Conservation (phyloP, 768 basidiomycete genomes). For the Amyloporia xantha region DNA sequence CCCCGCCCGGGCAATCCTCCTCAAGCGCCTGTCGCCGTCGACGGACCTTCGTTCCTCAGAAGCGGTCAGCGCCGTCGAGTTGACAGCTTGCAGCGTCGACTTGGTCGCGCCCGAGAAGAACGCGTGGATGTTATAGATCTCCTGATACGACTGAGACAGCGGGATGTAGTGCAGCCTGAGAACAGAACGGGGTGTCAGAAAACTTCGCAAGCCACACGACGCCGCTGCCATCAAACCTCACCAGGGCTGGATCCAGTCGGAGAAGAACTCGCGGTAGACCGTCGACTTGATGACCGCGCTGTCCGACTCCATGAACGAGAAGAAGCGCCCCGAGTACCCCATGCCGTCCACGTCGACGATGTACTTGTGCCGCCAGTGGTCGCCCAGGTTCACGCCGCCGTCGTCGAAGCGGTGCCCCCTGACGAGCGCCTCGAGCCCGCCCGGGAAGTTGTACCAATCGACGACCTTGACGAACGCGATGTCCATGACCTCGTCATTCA, state of each 20-base stretch:
- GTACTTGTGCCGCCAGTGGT: slow-evolving; percentile 90
- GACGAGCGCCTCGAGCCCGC: slow-evolving; percentile 61
- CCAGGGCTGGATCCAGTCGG: slow-evolving; percentile 92
- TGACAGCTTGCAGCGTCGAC: slow-evolving; percentile 47
- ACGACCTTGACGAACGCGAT: slow-evolving; percentile 78
- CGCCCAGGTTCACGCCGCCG: slow-evolving; percentile 70
- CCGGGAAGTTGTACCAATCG: slow-evolving; percentile 65
- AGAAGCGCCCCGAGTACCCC: slow-evolving; percentile 89
- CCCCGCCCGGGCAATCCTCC: slow-evolving; percentile 86
- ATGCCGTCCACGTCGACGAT: slow-evolving; percentile 91
- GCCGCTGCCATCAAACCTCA: slow-evolving; percentile 21
- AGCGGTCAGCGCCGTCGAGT: slow-evolving; percentile 36
- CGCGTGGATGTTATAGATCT: slow-evolving; percentile 90
- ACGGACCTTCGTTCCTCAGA: slow-evolving; percentile 29
- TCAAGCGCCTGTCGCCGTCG: slow-evolving; percentile 67
- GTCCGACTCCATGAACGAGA: slow-evolving; percentile 80
- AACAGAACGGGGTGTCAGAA: background rate
- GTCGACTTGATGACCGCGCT: slow-evolving; percentile 88
- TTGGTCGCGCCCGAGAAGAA: slow-evolving; percentile 86
- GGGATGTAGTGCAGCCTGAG: slow-evolving; percentile 92
- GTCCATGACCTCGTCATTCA: slow-evolving; percentile 85
- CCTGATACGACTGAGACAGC: slow-evolving; percentile 75
- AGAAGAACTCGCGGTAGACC: slow-evolving; percentile 87
- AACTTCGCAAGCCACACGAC: background rate
- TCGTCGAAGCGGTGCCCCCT: slow-evolving; percentile 63